A percentile compares a stretch with the other conserved stretches of the same genome.
Conservation (phyloP, 2,329 filamentous ascomycete species). For the Triangularia setosa region DNA sequence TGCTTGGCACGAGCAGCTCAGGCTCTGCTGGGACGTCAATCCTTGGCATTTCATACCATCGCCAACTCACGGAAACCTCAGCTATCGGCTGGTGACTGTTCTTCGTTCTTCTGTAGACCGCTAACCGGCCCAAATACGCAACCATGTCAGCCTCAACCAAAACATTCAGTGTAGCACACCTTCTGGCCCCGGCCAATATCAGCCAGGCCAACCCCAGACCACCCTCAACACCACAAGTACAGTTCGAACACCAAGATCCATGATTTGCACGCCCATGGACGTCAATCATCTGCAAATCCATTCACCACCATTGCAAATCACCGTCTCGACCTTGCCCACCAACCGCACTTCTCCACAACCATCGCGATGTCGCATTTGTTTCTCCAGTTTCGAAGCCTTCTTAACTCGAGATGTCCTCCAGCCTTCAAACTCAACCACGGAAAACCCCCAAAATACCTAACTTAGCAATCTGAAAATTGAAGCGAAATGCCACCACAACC, state of each 20-base stretch:
- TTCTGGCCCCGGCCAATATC: not conserved
- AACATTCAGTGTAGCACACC: constrained; percentile 1
- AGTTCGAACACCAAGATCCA: not conserved
- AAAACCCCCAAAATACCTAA: not conserved
- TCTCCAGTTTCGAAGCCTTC: not conserved
- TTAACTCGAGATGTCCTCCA: not conserved
- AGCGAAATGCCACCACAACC: not conserved
- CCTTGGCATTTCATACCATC: too few species aligned
- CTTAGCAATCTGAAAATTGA: not conserved
- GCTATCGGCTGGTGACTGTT: too few species aligned
- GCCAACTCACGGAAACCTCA: too few species aligned
- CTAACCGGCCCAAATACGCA: not conserved
- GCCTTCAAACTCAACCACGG: not conserved
- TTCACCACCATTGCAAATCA: not conserved
- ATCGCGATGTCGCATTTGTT: not conserved
- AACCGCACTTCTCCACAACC: not conserved
- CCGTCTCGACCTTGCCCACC: not conserved
- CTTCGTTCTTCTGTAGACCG: too few species aligned
- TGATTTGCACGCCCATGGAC: not conserved
- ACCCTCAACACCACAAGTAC: not conserved
- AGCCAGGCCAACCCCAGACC: not conserved
- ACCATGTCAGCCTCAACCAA: not conserved
- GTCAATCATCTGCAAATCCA: not conserved
- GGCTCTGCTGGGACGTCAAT: too few species aligned
- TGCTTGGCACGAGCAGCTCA: too few species aligned